Base-by-base conservation (phyloP, 2,329 filamentous ascomycete genomes). In the Paracamarosporium sp. region DNA sequence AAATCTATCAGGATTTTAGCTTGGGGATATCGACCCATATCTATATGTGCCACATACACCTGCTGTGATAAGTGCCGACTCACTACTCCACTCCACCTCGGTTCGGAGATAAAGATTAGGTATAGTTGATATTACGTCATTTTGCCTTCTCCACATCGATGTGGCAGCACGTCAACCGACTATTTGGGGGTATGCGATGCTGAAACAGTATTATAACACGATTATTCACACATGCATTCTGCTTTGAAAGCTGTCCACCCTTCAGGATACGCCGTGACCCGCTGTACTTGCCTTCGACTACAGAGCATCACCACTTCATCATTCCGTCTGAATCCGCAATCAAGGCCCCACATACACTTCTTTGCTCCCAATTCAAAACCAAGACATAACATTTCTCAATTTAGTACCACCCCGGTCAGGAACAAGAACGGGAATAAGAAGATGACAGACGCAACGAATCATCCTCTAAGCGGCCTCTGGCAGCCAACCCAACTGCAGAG, bases 391-490 rank as follows among this genome's bases (percentile, higher is more conserved):
- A n/a, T n/a, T n/a, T n/a, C n/a, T n/a, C n/a, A n/a, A n/a, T 51
- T 51, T 30, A 51, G 46, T 20, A 51, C 30, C 17, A 38, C 54
- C 9, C 11, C 22, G 31, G 2, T n/a, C 8, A 33, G 15, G n/a
- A 4, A 22, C n/a, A 12, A n/a, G 7, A 40, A 25, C 17, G 8
- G 17, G 13, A 44, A 68, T 20, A 41, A 51, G 35, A 75, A 56
- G 52, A 77, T 79, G 76, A 79, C 74, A 25, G 80, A 81, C 50
- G 72, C 79, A 35, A 79, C 78, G 7, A 71, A 76, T 52, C 70
- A 76, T 41, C 81, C 81, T 2, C 72, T 83, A 5, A 75, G 75
- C 22, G 83, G 83, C 28, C 73, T 84, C 0, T 85, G 81, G 79
- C 81, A 81, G 62, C 81, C 82, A 0, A 81, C 77, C 1, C 81